Evolutionary conservation across 73 alveolate species (phyloP), one percentile per base, ranked within the genome.

Genomic region (Paramecium caudatum): DNA sequence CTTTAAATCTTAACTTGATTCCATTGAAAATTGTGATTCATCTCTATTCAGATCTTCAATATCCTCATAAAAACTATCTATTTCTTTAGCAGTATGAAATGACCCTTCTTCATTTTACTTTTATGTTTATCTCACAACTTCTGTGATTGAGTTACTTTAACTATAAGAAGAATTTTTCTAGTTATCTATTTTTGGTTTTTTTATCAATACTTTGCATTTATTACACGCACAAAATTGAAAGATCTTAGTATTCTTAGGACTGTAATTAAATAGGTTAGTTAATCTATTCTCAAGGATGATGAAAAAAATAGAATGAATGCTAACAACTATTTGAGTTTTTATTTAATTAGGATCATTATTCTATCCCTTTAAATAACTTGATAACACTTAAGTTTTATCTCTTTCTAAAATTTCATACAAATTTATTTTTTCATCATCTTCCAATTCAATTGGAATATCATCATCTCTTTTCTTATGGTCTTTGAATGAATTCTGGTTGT

Each of bases 371-470:
- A 74, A 45, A 37, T 39, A 74, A 74, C 65, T 74, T 21, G 88
- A 74, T 15, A 74, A 43, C 16, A 74, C 88, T 74, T 74, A 17
- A 17, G 88, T 74, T 45, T 74, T 74, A 12, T 74, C 88, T 74
- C 88, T 74, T 34, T 74, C 88, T 6, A 74, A 27, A 3, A 74
- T 74, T 74, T 74, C 88, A 43, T 74, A 74, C 19, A 74, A 45
- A 21, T 74, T 74, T 21, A 74, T 74, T 74, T 74, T 74, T 43
- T 74, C 88, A 45, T 74, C 88, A 74, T 74, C 88, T 15, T 74
- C 88, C 46, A 74, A 74, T 45, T 74, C 88, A 3, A 74, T 74
- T 2, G 88, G 88, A n/a, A 74, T 74, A 21, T 74, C 88, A 74
- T 74, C 68, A 41, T 74, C 88, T 17, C 69, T 37, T 55, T 55